Conservation (phyloP, 78 protist genomes). For the Tieghemostelium lacteum region DNA sequence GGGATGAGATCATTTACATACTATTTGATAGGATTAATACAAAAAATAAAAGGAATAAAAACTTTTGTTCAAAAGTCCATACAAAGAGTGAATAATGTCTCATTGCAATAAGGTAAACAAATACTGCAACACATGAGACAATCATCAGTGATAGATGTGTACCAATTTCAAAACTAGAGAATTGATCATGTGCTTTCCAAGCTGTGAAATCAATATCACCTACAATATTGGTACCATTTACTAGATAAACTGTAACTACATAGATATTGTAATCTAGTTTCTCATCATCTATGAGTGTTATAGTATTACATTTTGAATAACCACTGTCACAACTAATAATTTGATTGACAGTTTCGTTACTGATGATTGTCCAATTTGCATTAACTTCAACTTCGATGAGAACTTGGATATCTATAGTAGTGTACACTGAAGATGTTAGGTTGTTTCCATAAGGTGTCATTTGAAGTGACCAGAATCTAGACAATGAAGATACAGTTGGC, state of each 20-base stretch:
- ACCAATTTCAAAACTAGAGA: slow-evolving; percentile 53
- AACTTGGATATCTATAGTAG: background rate
- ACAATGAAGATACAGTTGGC: background rate
- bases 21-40: slow-evolving; percentile 38
- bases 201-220: slow-evolving; percentile 37
- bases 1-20: background rate
- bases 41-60: slow-evolving; percentile 31
- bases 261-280: background rate
- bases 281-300: slow-evolving; percentile 39
- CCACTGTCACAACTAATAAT: slow-evolving; percentile 22
- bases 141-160: slow-evolving; percentile 38
- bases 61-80: slow-evolving; percentile 72
- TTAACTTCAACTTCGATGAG: background rate
- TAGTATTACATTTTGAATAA: slow-evolving; percentile 10
- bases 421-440: background rate
- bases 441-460: slow-evolving; percentile 54
- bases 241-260: background rate
- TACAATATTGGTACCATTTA: slow-evolving; percentile 1
- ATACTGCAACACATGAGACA: slow-evolving; percentile 18
- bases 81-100: background rate
- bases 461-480: slow-evolving; percentile 56
- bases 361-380: background rate
- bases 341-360: background rate
- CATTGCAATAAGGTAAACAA: slow-evolving; percentile 28
- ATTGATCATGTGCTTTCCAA: slow-evolving; percentile 42